Evolutionary conservation across 2,329 filamentous ascomycete species (phyloP).

Genomic region (Colletotrichum horii): DNA sequence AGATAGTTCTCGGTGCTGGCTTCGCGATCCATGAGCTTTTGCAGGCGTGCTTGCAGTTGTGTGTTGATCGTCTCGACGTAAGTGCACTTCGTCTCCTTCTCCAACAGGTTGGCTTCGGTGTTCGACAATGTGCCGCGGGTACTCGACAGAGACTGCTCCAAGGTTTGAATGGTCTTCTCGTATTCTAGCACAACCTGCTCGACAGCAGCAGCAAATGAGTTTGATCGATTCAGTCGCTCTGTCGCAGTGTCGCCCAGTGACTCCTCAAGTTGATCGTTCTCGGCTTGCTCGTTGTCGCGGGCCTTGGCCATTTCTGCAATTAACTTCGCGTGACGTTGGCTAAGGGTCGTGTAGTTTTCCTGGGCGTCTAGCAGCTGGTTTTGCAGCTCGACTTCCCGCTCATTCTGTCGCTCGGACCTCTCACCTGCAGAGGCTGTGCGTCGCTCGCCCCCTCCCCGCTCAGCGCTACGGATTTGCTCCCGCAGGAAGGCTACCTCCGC

Average conservation of each 20-base stretch:
- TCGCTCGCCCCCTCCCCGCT: conserved; percentile 63
- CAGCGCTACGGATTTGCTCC: conserved; percentile 89
- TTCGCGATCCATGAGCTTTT: conserved; percentile 92
- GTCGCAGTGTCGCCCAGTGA: conserved; percentile 78
- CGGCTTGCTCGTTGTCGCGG: conserved; percentile 69
- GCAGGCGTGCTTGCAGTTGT: conserved; percentile 87
- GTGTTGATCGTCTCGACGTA: conserved; percentile 92
- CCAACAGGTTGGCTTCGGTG: conserved; percentile 85
- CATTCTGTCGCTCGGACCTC: conserved; percentile 77
- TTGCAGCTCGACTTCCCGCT: conserved; percentile 88
- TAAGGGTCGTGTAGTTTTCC: conserved; percentile 92
- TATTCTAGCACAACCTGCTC: conserved; percentile 97
- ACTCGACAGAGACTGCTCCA: conserved; percentile 89
- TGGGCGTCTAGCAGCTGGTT: conserved; percentile 92
- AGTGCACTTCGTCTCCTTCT: conserved; percentile 92
- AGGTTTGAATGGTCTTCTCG: conserved; percentile 94
- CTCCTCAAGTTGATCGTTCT: conserved; percentile 64
- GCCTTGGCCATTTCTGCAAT: conserved; percentile 93
- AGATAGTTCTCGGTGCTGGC: conserved; percentile 91
- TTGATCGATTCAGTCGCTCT: conserved; percentile 90
- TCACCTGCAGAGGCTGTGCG: conserved; percentile 64
- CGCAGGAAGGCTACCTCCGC: conserved; percentile 93
- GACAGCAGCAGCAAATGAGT: conserved; percentile 93
- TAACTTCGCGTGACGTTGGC: conserved; percentile 91
- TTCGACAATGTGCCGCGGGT: conserved; percentile 83